Percentiles rank a stretch among this genome's conserved stretches.
These are phyloP conservation scores for Hymenoscyphus albidus DNA, from an alignment of 2,329 filamentous ascomycete genomes.

Conservation along the genomic window DNA sequence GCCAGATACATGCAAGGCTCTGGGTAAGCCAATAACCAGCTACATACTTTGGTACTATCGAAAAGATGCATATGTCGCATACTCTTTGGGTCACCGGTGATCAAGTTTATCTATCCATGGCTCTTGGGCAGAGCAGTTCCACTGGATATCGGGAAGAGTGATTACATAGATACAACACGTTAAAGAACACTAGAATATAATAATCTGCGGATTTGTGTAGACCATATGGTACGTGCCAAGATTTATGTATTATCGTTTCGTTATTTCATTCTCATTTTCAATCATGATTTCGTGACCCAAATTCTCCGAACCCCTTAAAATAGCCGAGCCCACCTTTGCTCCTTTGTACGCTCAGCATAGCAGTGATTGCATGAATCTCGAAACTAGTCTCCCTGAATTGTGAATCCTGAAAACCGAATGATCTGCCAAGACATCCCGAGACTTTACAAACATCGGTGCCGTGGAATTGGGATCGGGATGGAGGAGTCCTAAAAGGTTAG, in stretches of 20 bases:
- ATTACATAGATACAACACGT: too few relatives aligned
- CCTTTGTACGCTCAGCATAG: background rate
- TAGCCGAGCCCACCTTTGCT: too few relatives aligned
- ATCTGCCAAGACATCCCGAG: background rate
- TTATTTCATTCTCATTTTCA: too few relatives aligned
- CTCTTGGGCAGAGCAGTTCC: too few relatives aligned
- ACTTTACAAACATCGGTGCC: background rate
- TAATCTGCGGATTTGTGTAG: too few relatives aligned
- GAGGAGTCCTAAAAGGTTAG: background rate
- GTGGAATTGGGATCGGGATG: background rate
- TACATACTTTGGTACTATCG: background rate
- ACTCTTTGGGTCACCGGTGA: background rate
- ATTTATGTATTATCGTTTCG: too few relatives aligned
- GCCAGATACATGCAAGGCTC: background rate
- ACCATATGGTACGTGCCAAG: too few relatives aligned
- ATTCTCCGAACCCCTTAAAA: too few relatives aligned
- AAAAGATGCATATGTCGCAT: background rate
- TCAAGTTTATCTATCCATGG: background rate
- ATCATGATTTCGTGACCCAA: too few relatives aligned
- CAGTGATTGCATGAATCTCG: background rate
- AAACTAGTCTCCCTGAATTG: background rate
- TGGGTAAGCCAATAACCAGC: background rate
- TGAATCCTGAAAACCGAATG: background rate
- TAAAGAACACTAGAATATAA: too few relatives aligned
- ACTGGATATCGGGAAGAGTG: too few relatives aligned